These are phyloP conservation scores for Corchorus olitorius DNA, from an alignment of 345 rosid genomes.

Conservation along the genomic window DNA sequence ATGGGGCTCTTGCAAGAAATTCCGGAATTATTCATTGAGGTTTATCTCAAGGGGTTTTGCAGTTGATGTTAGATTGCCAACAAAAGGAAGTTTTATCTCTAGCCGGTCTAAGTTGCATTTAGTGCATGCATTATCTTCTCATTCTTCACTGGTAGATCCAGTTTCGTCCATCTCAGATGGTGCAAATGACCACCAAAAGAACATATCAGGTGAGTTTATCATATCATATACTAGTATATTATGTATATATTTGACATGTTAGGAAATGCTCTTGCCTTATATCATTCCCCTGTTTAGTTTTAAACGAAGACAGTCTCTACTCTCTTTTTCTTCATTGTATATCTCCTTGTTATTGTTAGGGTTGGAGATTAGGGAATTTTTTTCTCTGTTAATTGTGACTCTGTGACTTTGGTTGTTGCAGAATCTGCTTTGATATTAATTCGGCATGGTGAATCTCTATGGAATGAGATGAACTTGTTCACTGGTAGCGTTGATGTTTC, in stretches of 20 bases:
- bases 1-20: constrained; percentile 15
- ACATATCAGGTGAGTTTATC: constrained; percentile 20
- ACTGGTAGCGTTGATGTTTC: constrained; percentile 97
- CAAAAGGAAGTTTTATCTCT: constrained; percentile 12
- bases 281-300: too few relatives aligned
- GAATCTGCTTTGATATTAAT: constrained; percentile 81
- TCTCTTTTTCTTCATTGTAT: too few relatives aligned
- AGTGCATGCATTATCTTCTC: constrained; percentile 11
- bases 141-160: constrained; percentile 20
- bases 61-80: constrained; percentile 9
- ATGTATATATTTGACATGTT: neutral
- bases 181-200: constrained; percentile 2
- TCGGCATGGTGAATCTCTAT: constrained; percentile 90
- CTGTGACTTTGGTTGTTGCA: constrained; percentile 35
- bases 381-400: too few relatives aligned
- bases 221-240: neutral
- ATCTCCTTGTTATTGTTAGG: too few relatives aligned
- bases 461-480: constrained; percentile 96
- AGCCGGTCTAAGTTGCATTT: constrained; percentile 10
- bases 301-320: too few relatives aligned
- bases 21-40: constrained; percentile 13
- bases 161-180: constrained; percentile 6
- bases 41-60: constrained; percentile 23
- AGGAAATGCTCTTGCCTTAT: too few relatives aligned
- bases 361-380: too few relatives aligned